Percentiles rank a stretch among this genome's conserved stretches.
These are phyloP conservation scores for Aspergillus quadrilineatus DNA, from an alignment of 2,329 filamentous ascomycete genomes.

Conservation along the genomic window DNA sequence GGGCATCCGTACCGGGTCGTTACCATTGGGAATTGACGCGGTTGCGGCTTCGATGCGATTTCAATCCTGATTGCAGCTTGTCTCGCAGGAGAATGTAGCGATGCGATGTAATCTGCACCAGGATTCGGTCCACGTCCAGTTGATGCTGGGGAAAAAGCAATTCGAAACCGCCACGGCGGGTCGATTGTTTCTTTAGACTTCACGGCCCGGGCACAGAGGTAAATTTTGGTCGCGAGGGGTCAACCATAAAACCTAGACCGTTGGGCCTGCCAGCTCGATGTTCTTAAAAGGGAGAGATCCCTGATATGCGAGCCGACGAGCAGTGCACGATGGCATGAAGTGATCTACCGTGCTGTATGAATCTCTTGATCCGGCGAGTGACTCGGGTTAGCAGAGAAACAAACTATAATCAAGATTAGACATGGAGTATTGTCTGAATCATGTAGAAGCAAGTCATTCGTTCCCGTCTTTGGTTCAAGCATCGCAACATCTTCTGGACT, in stretches of 20 bases:
- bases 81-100: not conserved
- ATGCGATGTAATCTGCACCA: conserved; percentile 7
- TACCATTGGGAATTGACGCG: not conserved
- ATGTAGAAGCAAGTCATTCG: conserved; percentile 2
- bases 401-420: conserved; percentile 12
- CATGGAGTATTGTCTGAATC: conserved; percentile 5
- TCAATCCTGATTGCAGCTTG: conserved; percentile 1
- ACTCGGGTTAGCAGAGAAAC: not conserved
- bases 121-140: conserved; percentile 6
- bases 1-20: not conserved
- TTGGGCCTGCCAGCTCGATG: not conserved
- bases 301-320: not conserved
- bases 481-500: conserved; percentile 4
- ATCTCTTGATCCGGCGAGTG: not conserved
- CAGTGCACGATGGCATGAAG: conserved; percentile 1
- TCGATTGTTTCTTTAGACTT: not conserved
- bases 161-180: not conserved
- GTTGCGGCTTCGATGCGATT: conserved; percentile 7
- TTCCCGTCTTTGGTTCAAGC: conserved; percentile 5
- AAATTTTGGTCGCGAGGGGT: not conserved
- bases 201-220: not conserved
- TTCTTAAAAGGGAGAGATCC: not conserved
- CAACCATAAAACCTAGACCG: conserved; percentile 1
- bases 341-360: conserved; percentile 1
- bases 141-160: conserved; percentile 2